phyloP scores from a whole-genome alignment of 2,329 filamentous ascomycete species.

The Stachybotrys echinatus region DNA sequence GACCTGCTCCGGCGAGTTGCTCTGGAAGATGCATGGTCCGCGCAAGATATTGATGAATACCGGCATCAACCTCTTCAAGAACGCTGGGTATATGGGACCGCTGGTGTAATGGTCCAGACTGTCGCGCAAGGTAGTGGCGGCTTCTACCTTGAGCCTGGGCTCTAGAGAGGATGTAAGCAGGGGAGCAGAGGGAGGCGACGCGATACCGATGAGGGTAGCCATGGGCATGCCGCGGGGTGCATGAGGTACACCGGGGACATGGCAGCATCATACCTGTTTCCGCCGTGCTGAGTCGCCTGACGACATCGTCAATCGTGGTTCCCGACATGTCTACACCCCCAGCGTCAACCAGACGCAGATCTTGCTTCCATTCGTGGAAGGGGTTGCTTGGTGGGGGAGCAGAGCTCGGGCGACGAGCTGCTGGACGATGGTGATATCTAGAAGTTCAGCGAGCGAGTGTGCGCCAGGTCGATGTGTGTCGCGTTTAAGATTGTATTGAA shows the following conservation, averaged over 20 bases:
- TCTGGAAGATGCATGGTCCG: constrained; percentile 85
- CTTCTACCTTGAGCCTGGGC: constrained; percentile 72
- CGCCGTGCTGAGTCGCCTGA: constrained; percentile 51
- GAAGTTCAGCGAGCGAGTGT: not conserved
- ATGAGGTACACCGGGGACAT: not conserved
- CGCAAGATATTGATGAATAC: constrained; percentile 82
- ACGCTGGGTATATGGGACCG: constrained; percentile 69
- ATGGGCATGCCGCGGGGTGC: not conserved
- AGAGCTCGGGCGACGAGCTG: not conserved
- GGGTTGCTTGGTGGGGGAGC: not conserved
- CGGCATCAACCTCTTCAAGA: constrained; percentile 84
- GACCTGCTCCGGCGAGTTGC: constrained; percentile 84
- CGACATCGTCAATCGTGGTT: constrained; percentile 57
- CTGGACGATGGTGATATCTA: not conserved
- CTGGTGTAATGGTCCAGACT: constrained; percentile 83
- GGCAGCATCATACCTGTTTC: constrained; percentile 44
- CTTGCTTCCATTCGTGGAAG: constrained; percentile 27
- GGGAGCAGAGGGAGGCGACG: not conserved
- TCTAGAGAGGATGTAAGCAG: constrained; percentile 45
- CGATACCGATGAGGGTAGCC: not conserved
- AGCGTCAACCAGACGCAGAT: constrained; percentile 28
- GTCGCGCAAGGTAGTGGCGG: constrained; percentile 83
- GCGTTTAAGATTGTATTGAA: not conserved
- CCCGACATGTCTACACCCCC: constrained; percentile 55
- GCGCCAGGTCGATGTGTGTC: not conserved